Evolutionary conservation across 345 rosid genomes (phyloP).

Genomic region (Cardamine resedifolia): DNA sequence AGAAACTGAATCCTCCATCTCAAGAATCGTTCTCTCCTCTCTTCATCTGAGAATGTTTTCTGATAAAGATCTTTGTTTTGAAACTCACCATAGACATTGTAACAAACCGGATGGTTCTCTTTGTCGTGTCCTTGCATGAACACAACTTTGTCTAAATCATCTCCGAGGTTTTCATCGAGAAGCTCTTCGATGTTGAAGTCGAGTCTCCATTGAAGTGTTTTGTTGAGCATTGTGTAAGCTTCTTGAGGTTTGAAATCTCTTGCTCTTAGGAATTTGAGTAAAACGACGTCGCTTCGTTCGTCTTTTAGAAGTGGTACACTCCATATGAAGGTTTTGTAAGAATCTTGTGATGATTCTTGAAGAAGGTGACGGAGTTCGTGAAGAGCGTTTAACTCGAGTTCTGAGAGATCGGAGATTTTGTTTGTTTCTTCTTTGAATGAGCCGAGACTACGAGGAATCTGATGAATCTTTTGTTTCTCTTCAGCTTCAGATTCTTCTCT

Average conservation of each 20-base stretch:
- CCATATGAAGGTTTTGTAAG: slow-evolving; percentile 53
- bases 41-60: slow-evolving; percentile 39
- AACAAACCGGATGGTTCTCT: slow-evolving; percentile 39
- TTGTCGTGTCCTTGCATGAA: slow-evolving; percentile 43
- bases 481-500: slow-evolving; percentile 45
- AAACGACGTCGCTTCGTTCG: slow-evolving; percentile 68
- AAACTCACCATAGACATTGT: slow-evolving; percentile 45
- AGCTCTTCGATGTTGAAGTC: slow-evolving; percentile 56
- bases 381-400: slow-evolving; percentile 46
- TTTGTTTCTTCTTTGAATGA: slow-evolving; percentile 78
- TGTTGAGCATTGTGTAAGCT: slow-evolving; percentile 71
- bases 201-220: slow-evolving; percentile 71
- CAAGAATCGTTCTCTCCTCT: slow-evolving; percentile 42
- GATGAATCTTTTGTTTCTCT: slow-evolving; percentile 37
- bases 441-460: slow-evolving; percentile 41
- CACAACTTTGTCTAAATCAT: slow-evolving; percentile 37
- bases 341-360: slow-evolving; percentile 47
- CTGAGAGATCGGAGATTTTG: slow-evolving; percentile 56
- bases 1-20: slow-evolving; percentile 47
- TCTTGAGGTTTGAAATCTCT: slow-evolving; percentile 79
- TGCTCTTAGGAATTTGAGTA: slow-evolving; percentile 75
- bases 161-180: slow-evolving; percentile 36
- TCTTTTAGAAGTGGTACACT: slow-evolving; percentile 78
- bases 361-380: slow-evolving; percentile 46
- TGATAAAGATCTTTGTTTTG: slow-evolving; percentile 39